Evolutionary conservation across 2,329 filamentous ascomycete species (phyloP).

Genomic region (Arthrobotrys musiformis): DNA sequence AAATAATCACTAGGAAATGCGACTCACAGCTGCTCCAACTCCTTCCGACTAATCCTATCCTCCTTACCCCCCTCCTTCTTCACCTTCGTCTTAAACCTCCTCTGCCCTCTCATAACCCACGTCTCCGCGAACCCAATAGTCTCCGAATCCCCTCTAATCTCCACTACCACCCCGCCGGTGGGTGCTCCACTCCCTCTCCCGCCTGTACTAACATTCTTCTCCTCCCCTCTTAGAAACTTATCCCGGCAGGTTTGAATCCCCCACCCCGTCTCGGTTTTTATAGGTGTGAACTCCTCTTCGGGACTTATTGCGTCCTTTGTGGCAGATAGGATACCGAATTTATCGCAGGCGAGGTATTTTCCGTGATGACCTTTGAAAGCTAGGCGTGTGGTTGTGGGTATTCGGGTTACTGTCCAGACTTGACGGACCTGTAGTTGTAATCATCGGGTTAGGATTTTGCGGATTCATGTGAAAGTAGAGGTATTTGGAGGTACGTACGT

Average conservation of each 20-base stretch:
- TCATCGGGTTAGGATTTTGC: slow-evolving; percentile 5
- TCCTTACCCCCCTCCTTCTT: slow-evolving; percentile 79
- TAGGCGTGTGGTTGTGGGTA: slow-evolving; percentile 82
- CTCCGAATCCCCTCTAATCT: slow-evolving; percentile 59
- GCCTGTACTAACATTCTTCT: slow-evolving; percentile 62
- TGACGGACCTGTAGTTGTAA: slow-evolving; percentile 65
- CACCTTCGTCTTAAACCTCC: slow-evolving; percentile 59
- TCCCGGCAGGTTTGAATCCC: slow-evolving; percentile 73
- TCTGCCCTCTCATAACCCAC: slow-evolving; percentile 58
- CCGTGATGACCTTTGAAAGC: slow-evolving; percentile 92
- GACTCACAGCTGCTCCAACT: slow-evolving; percentile 74
- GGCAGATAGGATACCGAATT: slow-evolving; percentile 80
- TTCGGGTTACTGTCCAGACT: slow-evolving; percentile 89
- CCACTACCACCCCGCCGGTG: slow-evolving; percentile 55
- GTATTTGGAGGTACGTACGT: slow-evolving; percentile 68
- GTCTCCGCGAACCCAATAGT: slow-evolving; percentile 59
- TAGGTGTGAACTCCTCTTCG: slow-evolving; percentile 69
- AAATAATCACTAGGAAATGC: not conserved
- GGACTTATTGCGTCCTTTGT: slow-evolving; percentile 82
- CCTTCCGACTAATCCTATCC: slow-evolving; percentile 85
- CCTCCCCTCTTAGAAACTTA: slow-evolving; percentile 74
- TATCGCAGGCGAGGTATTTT: slow-evolving; percentile 87
- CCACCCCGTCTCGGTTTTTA: slow-evolving; percentile 57
- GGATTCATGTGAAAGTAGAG: not conserved
- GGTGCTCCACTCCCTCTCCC: slow-evolving; percentile 64